A percentile compares a stretch with the other conserved stretches of the same genome.
Evolutionary conservation across 306 rosid species (phyloP).

Genomic region (Gastrolobium villosum): DNA sequence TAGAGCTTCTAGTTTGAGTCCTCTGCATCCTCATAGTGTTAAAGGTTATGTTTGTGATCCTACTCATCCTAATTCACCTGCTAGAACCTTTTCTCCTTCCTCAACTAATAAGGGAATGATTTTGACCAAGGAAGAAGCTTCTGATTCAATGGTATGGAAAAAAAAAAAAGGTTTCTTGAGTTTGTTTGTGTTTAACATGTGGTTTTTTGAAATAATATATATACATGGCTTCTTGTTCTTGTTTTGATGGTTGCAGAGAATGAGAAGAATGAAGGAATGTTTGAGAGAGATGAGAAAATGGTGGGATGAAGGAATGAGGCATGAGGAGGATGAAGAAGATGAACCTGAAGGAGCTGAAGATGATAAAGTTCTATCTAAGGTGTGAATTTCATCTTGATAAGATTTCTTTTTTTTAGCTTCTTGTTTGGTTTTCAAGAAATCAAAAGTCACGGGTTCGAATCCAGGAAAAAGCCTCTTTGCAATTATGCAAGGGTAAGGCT

Average conservation of each 20-base stretch:
- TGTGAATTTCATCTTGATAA: neutral
- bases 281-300: conserved; percentile 52
- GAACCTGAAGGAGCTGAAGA: neutral
- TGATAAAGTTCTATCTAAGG: conserved; percentile 13
- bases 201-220: neutral
- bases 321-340: conserved; percentile 33
- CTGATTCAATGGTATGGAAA: conserved; percentile 47
- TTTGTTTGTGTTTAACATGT: neutral
- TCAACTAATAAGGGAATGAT: no score
- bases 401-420: neutral
- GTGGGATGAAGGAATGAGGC: conserved; percentile 50
- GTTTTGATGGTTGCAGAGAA: conserved; percentile 46
- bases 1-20: neutral
- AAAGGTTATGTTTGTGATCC: neutral
- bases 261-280: conserved; percentile 48
- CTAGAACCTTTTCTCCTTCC: no score
- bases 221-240: no score
- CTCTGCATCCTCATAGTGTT: neutral
- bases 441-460: no score
- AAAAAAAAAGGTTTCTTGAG: neutral
- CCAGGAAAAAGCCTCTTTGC: no score
- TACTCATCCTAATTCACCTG: neutral
- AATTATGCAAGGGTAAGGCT: no score
- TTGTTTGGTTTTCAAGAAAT: neutral
- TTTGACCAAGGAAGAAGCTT: neutral